Evolutionary conservation across 345 rosid species (phyloP).

Genomic region (Mangifera indica): DNA sequence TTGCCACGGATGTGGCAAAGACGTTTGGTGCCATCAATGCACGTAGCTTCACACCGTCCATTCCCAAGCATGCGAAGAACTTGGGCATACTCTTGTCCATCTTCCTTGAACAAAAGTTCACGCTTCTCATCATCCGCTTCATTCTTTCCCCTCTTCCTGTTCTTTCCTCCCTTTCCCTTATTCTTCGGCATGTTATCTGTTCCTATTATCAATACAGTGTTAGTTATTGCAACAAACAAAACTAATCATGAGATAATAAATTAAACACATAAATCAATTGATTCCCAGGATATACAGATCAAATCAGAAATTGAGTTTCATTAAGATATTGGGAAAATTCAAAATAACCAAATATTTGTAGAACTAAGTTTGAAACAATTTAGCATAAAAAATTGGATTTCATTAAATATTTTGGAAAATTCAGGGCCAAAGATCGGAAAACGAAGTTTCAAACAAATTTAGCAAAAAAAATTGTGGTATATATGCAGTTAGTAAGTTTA

Average conservation of each 20-base stretch:
- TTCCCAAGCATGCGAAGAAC: conserved; percentile 76
- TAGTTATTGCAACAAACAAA: conserved; percentile 15
- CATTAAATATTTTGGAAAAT: neutral
- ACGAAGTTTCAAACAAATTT: neutral
- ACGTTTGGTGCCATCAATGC: conserved; percentile 63
- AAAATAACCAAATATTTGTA: neutral
- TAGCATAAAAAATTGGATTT: neutral
- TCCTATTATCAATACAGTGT: conserved; percentile 24
- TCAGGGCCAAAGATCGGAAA: neutral
- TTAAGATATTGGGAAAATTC: neutral
- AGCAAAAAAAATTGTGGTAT: neutral
- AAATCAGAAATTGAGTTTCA: neutral
- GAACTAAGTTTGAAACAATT: neutral
- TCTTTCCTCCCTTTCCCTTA: conserved; percentile 89
- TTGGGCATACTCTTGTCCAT: conserved; percentile 72
- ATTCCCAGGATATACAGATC: neutral
- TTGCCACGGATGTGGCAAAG: conserved; percentile 77
- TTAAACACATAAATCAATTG: neutral
- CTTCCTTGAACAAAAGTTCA: conserved; percentile 76
- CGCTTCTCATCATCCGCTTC: conserved; percentile 78
- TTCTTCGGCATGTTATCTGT: conserved; percentile 65
- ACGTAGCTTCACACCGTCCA: conserved; percentile 69
- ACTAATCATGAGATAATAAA: neutral
- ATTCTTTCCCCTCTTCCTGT: conserved; percentile 85
- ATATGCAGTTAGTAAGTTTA: neutral